Conservation (phyloP, 768 basidiomycete species). For the Rhodotorula diobovata region DNA sequence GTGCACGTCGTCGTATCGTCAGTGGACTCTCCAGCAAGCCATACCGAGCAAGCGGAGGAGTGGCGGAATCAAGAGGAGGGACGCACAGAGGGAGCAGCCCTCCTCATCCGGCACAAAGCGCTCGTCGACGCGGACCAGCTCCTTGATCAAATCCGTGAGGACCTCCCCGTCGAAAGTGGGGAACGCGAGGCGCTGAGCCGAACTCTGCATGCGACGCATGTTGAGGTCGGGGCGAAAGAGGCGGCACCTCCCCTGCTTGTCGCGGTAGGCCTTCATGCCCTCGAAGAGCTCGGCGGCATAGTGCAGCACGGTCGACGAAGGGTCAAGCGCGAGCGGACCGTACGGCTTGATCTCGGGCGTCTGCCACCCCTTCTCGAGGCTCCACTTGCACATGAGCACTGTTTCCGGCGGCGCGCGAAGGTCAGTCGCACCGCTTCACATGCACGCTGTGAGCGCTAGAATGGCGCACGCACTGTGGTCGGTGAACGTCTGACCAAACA, state of each 20-base stretch:
- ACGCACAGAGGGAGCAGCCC: constrained; percentile 65
- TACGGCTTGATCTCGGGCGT: constrained; percentile 76
- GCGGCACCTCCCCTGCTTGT: constrained; percentile 57
- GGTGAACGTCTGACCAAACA: constrained; percentile 75
- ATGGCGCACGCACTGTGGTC: constrained; percentile 31
- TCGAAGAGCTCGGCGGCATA: constrained; percentile 87
- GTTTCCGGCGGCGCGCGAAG: too few species aligned
- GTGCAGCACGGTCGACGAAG: constrained; percentile 77
- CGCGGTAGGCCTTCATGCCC: constrained; percentile 74
- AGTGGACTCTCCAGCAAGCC: too few species aligned
- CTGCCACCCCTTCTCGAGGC: constrained; percentile 69
- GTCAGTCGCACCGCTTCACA: too few species aligned
- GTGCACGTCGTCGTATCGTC: too few species aligned
- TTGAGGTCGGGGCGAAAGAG: constrained; percentile 75
- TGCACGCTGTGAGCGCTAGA: background rate
- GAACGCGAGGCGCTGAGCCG: constrained; percentile 57
- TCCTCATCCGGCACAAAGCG: constrained; percentile 84
- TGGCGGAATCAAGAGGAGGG: too few species aligned
- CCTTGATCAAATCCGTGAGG: constrained; percentile 72
- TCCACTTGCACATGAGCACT: constrained; percentile 55
- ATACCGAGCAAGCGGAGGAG: too few species aligned
- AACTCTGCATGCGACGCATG: constrained; percentile 63
- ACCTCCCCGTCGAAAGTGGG: constrained; percentile 68
- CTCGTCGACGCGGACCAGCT: constrained; percentile 75
- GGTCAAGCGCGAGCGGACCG: constrained; percentile 66